Evolutionary conservation across 345 rosid species (phyloP).

Genomic region (Cochlearia excelsa): DNA sequence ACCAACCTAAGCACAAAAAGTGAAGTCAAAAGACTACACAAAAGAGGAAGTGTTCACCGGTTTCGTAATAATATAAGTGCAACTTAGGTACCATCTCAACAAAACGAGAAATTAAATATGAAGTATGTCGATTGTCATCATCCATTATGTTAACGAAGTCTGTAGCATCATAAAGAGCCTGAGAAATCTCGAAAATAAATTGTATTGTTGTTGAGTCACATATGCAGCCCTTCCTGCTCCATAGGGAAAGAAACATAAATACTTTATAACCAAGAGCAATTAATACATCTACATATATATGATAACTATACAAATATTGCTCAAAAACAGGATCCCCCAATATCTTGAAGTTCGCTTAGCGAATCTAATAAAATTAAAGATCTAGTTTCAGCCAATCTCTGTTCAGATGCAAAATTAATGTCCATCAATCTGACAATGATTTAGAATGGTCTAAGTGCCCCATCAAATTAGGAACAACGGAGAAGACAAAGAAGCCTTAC

Average conservation of each 20-base stretch:
- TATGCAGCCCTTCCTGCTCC: conserved; percentile 58
- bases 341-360: conserved; percentile 8
- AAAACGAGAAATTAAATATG: conserved; percentile 66
- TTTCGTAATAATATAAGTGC: conserved; percentile 9
- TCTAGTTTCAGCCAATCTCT: conserved; percentile 1
- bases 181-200: conserved; percentile 75
- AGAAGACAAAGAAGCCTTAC: conserved; percentile 39
- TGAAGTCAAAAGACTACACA: conserved; percentile 30
- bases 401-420: conserved; percentile 3
- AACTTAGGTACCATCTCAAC: conserved; percentile 56
- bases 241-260: conserved; percentile 21
- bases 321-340: conserved; percentile 10
- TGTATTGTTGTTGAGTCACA: conserved; percentile 57
- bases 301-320: conserved; percentile 2
- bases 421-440: conserved; percentile 4
- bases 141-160: conserved; percentile 58
- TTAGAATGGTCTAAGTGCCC: neutral
- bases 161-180: conserved; percentile 55
- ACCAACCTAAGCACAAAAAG: conserved; percentile 60
- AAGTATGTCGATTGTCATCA: conserved; percentile 63
- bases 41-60: conserved; percentile 22
- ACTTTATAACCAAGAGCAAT: conserved; percentile 3
- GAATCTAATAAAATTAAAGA: neutral
- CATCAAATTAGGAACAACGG: conserved; percentile 10
- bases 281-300: conserved; percentile 2